These are phyloP conservation scores for Akanthomyces uredinophilus DNA, from an alignment of 2,329 filamentous ascomycete genomes.

Conservation along the genomic window DNA sequence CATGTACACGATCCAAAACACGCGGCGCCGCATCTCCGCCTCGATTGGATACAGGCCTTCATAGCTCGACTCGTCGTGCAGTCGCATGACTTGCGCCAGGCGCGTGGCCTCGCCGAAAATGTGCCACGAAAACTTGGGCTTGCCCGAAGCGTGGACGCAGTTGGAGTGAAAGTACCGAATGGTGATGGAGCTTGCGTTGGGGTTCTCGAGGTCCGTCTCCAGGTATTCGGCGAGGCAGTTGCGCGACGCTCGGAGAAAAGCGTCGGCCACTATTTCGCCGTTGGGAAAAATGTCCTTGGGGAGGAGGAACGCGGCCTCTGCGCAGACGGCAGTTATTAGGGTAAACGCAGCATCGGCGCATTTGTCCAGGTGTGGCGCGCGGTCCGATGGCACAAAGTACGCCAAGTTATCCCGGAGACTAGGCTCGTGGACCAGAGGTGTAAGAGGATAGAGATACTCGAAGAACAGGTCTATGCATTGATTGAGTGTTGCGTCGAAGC, in stretches of 20 bases:
- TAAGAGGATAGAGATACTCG: slow-evolving; percentile 38
- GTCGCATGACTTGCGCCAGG: slow-evolving; percentile 37
- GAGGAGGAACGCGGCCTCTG: slow-evolving; percentile 36
- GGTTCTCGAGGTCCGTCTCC: slow-evolving; percentile 37
- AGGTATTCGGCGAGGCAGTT: slow-evolving; percentile 34
- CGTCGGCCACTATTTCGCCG: slow-evolving; percentile 31
- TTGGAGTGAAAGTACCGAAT: slow-evolving; percentile 43
- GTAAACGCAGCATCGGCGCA: slow-evolving; percentile 36
- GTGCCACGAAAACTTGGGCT: slow-evolving; percentile 39
- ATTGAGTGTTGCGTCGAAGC: slow-evolving; percentile 24
- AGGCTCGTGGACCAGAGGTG: slow-evolving; percentile 36
- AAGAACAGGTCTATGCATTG: slow-evolving; percentile 37
- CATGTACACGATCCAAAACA: slow-evolving; percentile 37
- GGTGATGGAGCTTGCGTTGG: slow-evolving; percentile 37
- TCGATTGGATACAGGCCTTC: slow-evolving; percentile 32
- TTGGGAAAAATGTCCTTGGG: slow-evolving; percentile 36
- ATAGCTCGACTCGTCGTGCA: slow-evolving; percentile 35
- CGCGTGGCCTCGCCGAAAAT: slow-evolving; percentile 40
- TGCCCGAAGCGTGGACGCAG: slow-evolving; percentile 38
- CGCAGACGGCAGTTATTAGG: slow-evolving; percentile 39
- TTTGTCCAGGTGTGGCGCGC: slow-evolving; percentile 19
- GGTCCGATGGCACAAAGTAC: slow-evolving; percentile 23
- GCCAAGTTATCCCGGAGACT: slow-evolving; percentile 33
- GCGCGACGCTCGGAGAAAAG: slow-evolving; percentile 36
- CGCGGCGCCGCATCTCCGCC: slow-evolving; percentile 32